phyloP scores from a whole-genome alignment of 2,329 filamentous ascomycete genomes.

The Xylaria polymorpha region DNA sequence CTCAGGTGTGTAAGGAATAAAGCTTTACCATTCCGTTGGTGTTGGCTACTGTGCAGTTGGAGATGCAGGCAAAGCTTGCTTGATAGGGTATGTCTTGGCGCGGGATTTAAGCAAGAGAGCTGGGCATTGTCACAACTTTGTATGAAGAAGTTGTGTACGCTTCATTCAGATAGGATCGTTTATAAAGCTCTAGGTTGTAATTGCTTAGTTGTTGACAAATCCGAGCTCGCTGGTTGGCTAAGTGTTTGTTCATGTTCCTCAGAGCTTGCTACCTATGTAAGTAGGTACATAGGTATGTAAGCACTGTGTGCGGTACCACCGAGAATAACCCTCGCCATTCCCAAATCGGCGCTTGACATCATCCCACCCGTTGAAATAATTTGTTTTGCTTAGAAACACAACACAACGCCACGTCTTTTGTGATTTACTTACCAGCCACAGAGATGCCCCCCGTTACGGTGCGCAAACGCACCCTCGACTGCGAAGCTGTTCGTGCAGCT shows the following conservation, averaged over 20 bases:
- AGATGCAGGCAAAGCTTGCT: slow-evolving; percentile 19
- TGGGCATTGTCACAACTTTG: neutral
- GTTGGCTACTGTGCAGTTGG: slow-evolving; percentile 20
- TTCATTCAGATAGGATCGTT: neutral
- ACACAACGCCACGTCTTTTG: neutral
- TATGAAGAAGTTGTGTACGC: neutral
- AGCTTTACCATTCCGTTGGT: neutral
- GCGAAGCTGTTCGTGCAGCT: slow-evolving; percentile 51
- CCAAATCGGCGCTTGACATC: slow-evolving; percentile 44
- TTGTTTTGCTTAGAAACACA: slow-evolving; percentile 42
- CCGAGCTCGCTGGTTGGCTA: neutral
- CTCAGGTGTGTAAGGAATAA: slow-evolving; percentile 39
- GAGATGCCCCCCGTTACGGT: slow-evolving; percentile 49
- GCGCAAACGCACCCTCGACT: slow-evolving; percentile 52
- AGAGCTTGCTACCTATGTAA: too few species aligned
- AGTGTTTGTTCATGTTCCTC: neutral
- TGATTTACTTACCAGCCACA: neutral
- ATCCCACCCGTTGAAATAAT: slow-evolving; percentile 43
- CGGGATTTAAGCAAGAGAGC: slow-evolving; percentile 5
- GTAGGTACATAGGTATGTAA: neutral
- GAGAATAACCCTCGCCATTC: neutral
- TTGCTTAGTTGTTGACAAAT: slow-evolving; percentile 5
- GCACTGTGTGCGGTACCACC: neutral
- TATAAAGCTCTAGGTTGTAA: neutral
- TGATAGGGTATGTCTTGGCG: slow-evolving; percentile 20